A percentile compares a stretch with the other conserved stretches of the same genome.
Evolutionary conservation across 768 basidiomycete genomes (phyloP).

Genomic region (Amylocystis lapponica): DNA sequence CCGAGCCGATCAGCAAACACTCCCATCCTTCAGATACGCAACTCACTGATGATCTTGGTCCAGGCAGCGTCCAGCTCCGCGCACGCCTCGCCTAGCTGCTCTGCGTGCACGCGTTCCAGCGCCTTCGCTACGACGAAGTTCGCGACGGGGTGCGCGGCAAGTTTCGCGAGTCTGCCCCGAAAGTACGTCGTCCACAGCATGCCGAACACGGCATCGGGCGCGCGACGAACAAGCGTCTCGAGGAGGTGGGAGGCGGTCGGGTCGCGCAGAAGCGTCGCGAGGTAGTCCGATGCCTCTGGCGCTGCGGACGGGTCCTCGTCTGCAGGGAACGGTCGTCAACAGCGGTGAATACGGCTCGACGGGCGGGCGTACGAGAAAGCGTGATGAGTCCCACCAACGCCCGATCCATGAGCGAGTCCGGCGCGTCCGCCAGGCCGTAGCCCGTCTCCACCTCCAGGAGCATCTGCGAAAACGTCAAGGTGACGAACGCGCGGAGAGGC

Average conservation of each 20-base stretch:
- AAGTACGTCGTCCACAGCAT: constrained; percentile 79
- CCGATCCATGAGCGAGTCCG: constrained; percentile 76
- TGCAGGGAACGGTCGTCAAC: constrained; percentile 14
- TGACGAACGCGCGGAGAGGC: background rate
- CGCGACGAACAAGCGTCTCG: constrained; percentile 68
- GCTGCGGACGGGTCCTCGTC: constrained; percentile 31
- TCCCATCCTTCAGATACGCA: background rate
- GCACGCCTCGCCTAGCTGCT: constrained; percentile 49
- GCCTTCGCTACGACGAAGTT: constrained; percentile 91
- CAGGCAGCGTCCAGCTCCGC: constrained; percentile 55
- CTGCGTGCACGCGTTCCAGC: constrained; percentile 51
- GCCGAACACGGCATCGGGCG: constrained; percentile 56
- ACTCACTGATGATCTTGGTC: constrained; percentile 65
- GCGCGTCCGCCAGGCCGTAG: constrained; percentile 46
- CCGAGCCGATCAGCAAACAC: background rate
- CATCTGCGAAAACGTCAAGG: constrained; percentile 42
- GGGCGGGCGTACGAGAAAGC: constrained; percentile 43
- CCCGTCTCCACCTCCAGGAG: constrained; percentile 79
- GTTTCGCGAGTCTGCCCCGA: constrained; percentile 57
- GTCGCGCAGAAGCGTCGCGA: constrained; percentile 78
- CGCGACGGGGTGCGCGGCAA: constrained; percentile 84
- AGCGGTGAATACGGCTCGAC: no score
- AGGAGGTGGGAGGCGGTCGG: constrained; percentile 85
- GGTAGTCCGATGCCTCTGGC: constrained; percentile 65
- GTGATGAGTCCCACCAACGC: constrained; percentile 74